phyloP scores from a whole-genome alignment of 169 alveolate species.

The Blepharisma undulans region DNA sequence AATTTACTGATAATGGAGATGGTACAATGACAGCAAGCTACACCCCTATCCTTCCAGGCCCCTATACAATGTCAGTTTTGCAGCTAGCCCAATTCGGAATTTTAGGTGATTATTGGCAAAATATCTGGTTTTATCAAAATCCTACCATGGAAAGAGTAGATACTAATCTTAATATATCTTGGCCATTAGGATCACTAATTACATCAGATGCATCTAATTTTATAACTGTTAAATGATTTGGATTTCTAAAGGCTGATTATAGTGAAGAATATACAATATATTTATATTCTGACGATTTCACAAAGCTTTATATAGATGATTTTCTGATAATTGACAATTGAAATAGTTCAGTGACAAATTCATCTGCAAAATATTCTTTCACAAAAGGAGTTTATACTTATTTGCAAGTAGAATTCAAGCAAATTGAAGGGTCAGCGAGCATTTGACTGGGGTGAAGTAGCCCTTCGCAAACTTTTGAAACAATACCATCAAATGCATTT shows the following conservation, averaged over 20 bases:
- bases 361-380: constrained; percentile 36
- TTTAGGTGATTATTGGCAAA: constrained; percentile 8
- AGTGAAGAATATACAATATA: constrained; percentile 64
- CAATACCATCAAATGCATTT: constrained; percentile 52
- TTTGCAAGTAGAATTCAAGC: constrained; percentile 61
- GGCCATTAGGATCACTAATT: no score
- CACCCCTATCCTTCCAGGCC: not conserved
- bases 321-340: constrained; percentile 50
- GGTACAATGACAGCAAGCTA: not conserved
- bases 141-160: no score
- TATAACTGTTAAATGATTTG: constrained; percentile 62
- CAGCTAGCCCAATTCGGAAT: not conserved
- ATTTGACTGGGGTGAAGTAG: constrained; percentile 65
- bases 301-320: constrained; percentile 62
- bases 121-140: not conserved
- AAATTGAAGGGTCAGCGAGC: constrained; percentile 61
- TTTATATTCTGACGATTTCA: constrained; percentile 68
- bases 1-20: not conserved
- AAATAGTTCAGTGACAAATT: no score
- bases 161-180: no score
- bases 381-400: constrained; percentile 49
- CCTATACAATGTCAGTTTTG: not conserved
- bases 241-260: constrained; percentile 55
- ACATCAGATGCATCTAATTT: constrained; percentile 65
- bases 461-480: constrained; percentile 50